Evolutionary conservation across 441 rosid genomes (phyloP).

Genomic region (Biscutella laevigata): DNA sequence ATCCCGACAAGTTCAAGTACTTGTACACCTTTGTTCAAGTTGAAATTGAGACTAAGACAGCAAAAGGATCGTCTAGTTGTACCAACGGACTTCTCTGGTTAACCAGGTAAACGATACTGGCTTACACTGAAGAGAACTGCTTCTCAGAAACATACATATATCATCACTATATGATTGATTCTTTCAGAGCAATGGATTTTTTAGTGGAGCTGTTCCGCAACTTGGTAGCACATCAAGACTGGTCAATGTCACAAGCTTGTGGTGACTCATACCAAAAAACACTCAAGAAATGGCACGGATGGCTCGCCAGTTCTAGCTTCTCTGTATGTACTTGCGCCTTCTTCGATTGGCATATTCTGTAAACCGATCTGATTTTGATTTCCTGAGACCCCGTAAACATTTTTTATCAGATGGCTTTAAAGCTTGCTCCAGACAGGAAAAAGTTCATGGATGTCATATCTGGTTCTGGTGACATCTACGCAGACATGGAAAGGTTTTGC

Average conservation of each 20-base stretch:
- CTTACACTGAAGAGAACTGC: not conserved
- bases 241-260: conserved; percentile 87
- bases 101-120: conserved; percentile 43
- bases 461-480: conserved; percentile 62
- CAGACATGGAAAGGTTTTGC: conserved; percentile 84
- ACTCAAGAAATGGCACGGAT: conserved; percentile 79
- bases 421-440: conserved; percentile 92
- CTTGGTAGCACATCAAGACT: conserved; percentile 64
- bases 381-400: not conserved
- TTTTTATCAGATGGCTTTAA: conserved; percentile 66
- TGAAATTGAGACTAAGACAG: conserved; percentile 63
- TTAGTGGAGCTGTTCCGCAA: conserved; percentile 71
- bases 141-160: not conserved
- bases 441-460: conserved; percentile 84
- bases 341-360: not conserved
- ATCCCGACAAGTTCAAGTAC: conserved; percentile 49
- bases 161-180: conserved; percentile 4
- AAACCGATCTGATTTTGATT: conserved; percentile 3
- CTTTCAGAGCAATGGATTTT: conserved; percentile 85
- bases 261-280: conserved; percentile 66
- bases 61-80: conserved; percentile 79
- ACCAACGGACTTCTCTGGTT: conserved; percentile 94
- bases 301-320: conserved; percentile 90
- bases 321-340: conserved; percentile 37
- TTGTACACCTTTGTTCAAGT: conserved; percentile 70